These are phyloP conservation scores for Acmispon strigosus DNA, from an alignment of 306 rosid genomes.

Conservation along the genomic window DNA sequence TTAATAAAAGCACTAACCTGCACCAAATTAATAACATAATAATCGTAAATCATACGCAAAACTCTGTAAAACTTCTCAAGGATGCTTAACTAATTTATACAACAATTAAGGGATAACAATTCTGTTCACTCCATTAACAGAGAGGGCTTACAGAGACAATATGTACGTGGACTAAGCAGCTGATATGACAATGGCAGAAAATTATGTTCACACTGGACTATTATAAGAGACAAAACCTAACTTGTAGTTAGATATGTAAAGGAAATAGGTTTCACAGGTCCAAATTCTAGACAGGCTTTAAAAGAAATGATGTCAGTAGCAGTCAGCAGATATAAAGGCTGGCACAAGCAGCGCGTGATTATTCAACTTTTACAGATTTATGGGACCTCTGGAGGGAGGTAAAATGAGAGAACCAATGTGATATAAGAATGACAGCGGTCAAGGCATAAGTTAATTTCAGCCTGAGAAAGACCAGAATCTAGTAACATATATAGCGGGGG, in stretches of 20 bases:
- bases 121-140: neutral
- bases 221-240: neutral
- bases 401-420: neutral
- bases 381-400: neutral
- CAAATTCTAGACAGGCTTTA: slow-evolving; percentile 3
- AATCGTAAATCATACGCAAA: neutral
- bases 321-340: neutral
- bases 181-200: neutral
- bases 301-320: slow-evolving; percentile 6
- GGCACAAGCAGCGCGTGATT: neutral
- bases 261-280: neutral
- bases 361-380: slow-evolving; percentile 4
- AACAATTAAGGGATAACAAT: neutral
- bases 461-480: neutral
- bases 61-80: slow-evolving; percentile 6
- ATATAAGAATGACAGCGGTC: no score
- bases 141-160: neutral
- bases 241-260: neutral
- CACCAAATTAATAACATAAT: slow-evolving; percentile 21
- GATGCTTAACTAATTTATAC: slow-evolving; percentile 6
- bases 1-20: slow-evolving; percentile 88
- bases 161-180: neutral
- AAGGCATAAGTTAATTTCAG: no score
- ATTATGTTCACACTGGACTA: neutral
- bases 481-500: neutral